These are phyloP conservation scores for Colletotrichum sidae DNA, from an alignment of 2,329 filamentous ascomycete species.

Conservation along the genomic window DNA sequence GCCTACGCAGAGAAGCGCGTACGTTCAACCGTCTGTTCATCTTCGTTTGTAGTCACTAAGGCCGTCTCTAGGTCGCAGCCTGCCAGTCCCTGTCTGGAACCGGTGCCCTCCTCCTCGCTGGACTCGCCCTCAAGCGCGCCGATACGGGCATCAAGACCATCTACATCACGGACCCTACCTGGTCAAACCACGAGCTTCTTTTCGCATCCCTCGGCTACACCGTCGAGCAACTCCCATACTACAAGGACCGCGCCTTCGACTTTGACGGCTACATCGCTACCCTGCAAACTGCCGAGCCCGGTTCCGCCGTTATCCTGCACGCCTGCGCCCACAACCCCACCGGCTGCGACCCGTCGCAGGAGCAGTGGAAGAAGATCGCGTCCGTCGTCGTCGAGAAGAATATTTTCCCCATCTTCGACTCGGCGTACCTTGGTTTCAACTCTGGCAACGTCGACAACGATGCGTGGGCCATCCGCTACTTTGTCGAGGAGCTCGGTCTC, in stretches of 20 bases:
- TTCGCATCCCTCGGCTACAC: constrained; percentile 48
- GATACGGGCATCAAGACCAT: constrained; percentile 43
- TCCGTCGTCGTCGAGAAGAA: constrained; percentile 42
- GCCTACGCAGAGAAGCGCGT: constrained; percentile 45
- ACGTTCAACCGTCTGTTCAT: constrained; percentile 27
- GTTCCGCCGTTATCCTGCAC: constrained; percentile 50
- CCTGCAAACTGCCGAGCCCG: constrained; percentile 43
- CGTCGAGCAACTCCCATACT: constrained; percentile 50
- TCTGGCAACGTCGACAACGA: constrained; percentile 47
- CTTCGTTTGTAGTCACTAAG: constrained; percentile 54
- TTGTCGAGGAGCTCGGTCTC: constrained; percentile 48
- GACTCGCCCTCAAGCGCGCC: constrained; percentile 45
- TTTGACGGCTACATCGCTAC: constrained; percentile 45
- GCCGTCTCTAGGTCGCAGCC: constrained; percentile 44
- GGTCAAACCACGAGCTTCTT: constrained; percentile 54
- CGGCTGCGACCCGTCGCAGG: constrained; percentile 51
- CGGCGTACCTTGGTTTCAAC: constrained; percentile 49
- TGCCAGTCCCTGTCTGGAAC: constrained; percentile 55
- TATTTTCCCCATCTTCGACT: constrained; percentile 48
- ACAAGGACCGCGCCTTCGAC: constrained; percentile 47
- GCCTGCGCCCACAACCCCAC: constrained; percentile 58
- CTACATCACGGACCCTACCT: constrained; percentile 54
- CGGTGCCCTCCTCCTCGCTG: constrained; percentile 51
- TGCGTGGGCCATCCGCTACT: constrained; percentile 48
- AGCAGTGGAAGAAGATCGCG: constrained; percentile 47